Evolutionary conservation across 495 filamentous ascomycete genomes (phyloP).

Genomic region (Chaetomium cochliodes): DNA sequence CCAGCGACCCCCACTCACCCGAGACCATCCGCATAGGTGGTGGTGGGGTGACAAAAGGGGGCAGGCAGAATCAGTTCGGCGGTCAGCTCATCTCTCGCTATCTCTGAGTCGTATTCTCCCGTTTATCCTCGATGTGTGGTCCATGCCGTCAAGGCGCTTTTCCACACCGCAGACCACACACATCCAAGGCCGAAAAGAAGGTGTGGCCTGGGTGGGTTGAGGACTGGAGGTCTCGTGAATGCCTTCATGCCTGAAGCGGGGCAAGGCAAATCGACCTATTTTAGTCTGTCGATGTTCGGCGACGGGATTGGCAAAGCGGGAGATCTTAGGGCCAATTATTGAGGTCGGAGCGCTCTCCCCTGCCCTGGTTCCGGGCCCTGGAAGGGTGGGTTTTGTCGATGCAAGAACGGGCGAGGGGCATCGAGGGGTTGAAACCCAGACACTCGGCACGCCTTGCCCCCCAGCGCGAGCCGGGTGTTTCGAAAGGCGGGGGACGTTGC

Average conservation of each 20-base stretch:
- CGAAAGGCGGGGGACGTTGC: not conserved
- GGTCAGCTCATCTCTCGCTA: constrained; percentile 7
- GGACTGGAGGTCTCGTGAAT: not conserved
- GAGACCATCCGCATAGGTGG: not conserved
- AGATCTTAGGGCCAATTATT: constrained; percentile 1
- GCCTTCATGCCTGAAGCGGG: constrained; percentile 26
- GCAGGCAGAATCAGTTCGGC: constrained; percentile 12
- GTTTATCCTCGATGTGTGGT: constrained; percentile 4
- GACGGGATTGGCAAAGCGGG: constrained; percentile 6
- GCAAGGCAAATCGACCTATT: constrained; percentile 18
- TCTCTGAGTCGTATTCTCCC: constrained; percentile 13
- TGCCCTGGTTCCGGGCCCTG: not conserved
- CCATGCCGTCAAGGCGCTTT: not conserved
- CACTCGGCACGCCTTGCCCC: constrained; percentile 8
- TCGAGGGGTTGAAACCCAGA: constrained; percentile 21
- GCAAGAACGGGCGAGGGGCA: not conserved
- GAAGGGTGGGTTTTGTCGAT: not conserved
- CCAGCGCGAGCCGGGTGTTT: constrained; percentile 8
- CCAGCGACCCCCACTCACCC: constrained; percentile 18
- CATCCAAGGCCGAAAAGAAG: not conserved
- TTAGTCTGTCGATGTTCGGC: constrained; percentile 8
- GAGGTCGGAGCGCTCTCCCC: not conserved
- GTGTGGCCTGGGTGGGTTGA: not conserved
- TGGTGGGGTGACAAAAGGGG: constrained; percentile 30
- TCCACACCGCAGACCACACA: not conserved